Base-by-base conservation (phyloP, 2,329 filamentous ascomycete genomes). In the Onygenales sp. region DNA sequence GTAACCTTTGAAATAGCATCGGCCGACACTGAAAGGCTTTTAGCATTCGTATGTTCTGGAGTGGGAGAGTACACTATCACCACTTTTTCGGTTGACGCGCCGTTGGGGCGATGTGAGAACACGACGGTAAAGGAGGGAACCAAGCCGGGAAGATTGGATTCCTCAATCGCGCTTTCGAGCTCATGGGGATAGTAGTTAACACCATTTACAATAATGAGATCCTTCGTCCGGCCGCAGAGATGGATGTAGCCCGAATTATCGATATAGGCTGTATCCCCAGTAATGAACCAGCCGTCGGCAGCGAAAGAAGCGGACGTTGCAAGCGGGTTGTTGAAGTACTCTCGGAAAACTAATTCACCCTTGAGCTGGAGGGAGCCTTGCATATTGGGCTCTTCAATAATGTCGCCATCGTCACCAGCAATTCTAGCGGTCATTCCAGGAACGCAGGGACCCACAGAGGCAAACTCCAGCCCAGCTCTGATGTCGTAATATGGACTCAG, bases 121-220 rank as follows among this genome's bases (percentile, higher is more conserved):
- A 70, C 67, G 2, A 74, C 65, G 0, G 62, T 67, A 57, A 59
- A 73, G 0, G 58, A 62, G n/a, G 59, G 58, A 2, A 52, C 53
- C 0, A 66, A 21, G 3, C 61, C 54, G 36, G 63, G 17, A 27
- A 66, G 59, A 32, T 60, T 32, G 1, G 66, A 64, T 11, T 68
- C 53, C 40, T 76, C 70, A 2, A 78, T 57, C 0, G 67, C 62
- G 1, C 54, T 51, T 42, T 77, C 69, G 2, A 79, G 58, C 7
- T 71, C 71, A 2, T 63, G 50, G 0, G 70, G 63, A 31, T 54
- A 56, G 37, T 70, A 65, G 21, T 77, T 78, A 49, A 76, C 63
- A 0, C 74, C 75, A 54, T 78, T 78, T 55, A 78, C 66, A 53
- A 70, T 75, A 39, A 78, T 68, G 3, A 64, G 57, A 10, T 78